Evolutionary conservation across 1,284 basidiomycete genomes (phyloP), one percentile per base, ranked within the genome.

Genomic region (Fistulinella cinereoalba): DNA sequence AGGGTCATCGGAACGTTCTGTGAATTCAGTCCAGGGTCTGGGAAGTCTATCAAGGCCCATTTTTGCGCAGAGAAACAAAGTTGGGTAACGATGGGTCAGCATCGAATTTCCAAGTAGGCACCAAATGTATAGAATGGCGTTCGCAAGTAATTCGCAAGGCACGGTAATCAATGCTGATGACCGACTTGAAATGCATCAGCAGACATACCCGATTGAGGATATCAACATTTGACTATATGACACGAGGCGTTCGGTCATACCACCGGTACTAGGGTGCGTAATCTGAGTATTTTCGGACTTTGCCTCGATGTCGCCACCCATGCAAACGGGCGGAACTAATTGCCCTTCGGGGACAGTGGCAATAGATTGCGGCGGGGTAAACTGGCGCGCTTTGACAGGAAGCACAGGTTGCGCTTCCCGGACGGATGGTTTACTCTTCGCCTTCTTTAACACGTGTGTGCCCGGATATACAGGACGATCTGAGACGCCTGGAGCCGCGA

Each of bases 141-240:
- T 15, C 46, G 47, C 39, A 56, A 46, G 23, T 40, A 46, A 46
- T 28, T 15, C 46, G 47, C 39, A 56, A 61, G 53, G 60, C 46
- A 61, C 61, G 43, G 33, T 12, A 47, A 56, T 66, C 40, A 62
- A 49, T 44, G 47, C 50, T 43, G 40, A 48, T 58, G 51, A 46
- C 54, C 37, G 53, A 33, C 33, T 36, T 46, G 56, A 47, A 51
- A 61, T 46, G 33, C 16, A 52, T 50, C 43, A 56, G 27, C 56
- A 50, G 61, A 63, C 61, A 23, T 53, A 63, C 61, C 61, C 53
- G 50, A 63, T 65, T 28, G 61, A 67, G 49, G 61, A 57, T 54
- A 63, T 64, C 38, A 68, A 11, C 27, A 49, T 65, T 51, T 66
- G 64, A 54, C 64, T 54, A 36, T 62, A 68, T 19, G 61, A 64